Conservation (phyloP, 2,329 filamentous ascomycete species). For the Claviceps pazoutovae region DNA sequence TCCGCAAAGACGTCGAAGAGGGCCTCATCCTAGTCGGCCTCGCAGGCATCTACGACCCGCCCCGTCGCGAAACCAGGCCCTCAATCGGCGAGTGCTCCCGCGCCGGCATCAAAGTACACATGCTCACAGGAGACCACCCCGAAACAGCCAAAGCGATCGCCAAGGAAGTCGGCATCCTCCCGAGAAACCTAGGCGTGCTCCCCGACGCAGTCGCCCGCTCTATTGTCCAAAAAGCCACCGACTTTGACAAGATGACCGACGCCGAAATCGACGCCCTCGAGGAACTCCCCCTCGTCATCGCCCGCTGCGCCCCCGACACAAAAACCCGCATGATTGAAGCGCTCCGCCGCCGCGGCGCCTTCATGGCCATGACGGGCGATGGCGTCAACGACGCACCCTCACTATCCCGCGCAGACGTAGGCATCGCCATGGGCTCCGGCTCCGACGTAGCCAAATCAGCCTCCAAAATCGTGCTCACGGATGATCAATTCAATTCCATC, state of each 20-base stretch:
- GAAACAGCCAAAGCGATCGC: constrained; percentile 69
- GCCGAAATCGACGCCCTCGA: constrained; percentile 62
- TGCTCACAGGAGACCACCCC: constrained; percentile 74
- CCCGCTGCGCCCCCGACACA: constrained; percentile 70
- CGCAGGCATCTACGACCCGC: constrained; percentile 75
- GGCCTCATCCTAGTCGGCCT: constrained; percentile 65
- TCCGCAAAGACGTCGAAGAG: constrained; percentile 50
- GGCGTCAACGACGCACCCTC: constrained; percentile 80
- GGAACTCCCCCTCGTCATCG: constrained; percentile 66
- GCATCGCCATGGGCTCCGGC: constrained; percentile 82
- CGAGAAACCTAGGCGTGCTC: constrained; percentile 43
- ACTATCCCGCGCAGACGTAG: constrained; percentile 67
- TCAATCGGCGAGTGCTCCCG: constrained; percentile 57
- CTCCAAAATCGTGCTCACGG: constrained; percentile 67
- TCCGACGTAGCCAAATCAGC: constrained; percentile 79
- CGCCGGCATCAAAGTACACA: constrained; percentile 67
- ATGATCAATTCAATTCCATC: constrained; percentile 82
- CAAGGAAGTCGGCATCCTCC: constrained; percentile 64
- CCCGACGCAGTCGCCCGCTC: constrained; percentile 49
- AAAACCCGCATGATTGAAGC: constrained; percentile 89
- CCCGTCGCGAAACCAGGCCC: constrained; percentile 62
- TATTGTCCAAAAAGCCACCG: constrained; percentile 60
- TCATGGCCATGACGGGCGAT: constrained; percentile 80
- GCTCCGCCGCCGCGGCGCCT: constrained; percentile 59
- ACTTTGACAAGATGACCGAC: constrained; percentile 67